A percentile compares a stretch with the other conserved stretches of the same genome.
phyloP scores from a whole-genome alignment of 1,284 basidiomycete species.

The Entoloma clypeatum region DNA sequence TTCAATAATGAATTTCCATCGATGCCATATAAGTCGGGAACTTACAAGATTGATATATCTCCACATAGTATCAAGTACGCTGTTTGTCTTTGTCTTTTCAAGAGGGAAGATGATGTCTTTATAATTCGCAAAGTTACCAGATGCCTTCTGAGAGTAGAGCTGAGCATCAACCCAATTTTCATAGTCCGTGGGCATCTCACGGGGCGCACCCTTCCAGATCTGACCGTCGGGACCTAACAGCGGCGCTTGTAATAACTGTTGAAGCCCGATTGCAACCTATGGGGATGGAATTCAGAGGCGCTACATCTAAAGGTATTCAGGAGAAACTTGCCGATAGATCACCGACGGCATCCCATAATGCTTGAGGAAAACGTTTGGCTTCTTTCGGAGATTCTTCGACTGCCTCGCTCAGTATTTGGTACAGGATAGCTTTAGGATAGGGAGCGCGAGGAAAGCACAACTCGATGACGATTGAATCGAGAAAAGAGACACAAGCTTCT shows the following conservation, averaged over 20 bases:
- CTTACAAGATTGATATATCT: constrained; percentile 54
- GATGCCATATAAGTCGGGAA: constrained; percentile 10
- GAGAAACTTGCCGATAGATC: constrained; percentile 59
- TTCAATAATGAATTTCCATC: constrained; percentile 6
- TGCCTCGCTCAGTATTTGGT: constrained; percentile 62
- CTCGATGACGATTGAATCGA: constrained; percentile 77
- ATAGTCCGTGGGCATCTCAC: constrained; percentile 53
- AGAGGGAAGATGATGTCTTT: constrained; percentile 58
- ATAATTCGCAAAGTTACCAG: constrained; percentile 44
- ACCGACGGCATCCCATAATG: constrained; percentile 72
- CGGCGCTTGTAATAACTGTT: constrained; percentile 56
- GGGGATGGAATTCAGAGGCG: constrained; percentile 2
- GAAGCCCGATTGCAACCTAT: constrained; percentile 59
- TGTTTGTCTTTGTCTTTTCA: constrained; percentile 45
- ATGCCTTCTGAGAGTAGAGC: constrained; percentile 53
- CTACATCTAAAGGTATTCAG: constrained; percentile 1
- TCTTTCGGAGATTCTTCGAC: constrained; percentile 67
- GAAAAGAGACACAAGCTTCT: constrained; percentile 63
- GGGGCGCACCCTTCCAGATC: constrained; percentile 43
- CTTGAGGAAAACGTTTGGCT: constrained; percentile 68
- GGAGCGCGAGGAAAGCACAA: constrained; percentile 64
- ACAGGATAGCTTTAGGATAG: constrained; percentile 61
- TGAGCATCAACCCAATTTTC: constrained; percentile 66
- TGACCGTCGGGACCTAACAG: constrained; percentile 50
- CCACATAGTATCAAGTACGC: constrained; percentile 61